Conservation (phyloP, 768 basidiomycete species). For the Rhodotorula sphaerocarpa region DNA sequence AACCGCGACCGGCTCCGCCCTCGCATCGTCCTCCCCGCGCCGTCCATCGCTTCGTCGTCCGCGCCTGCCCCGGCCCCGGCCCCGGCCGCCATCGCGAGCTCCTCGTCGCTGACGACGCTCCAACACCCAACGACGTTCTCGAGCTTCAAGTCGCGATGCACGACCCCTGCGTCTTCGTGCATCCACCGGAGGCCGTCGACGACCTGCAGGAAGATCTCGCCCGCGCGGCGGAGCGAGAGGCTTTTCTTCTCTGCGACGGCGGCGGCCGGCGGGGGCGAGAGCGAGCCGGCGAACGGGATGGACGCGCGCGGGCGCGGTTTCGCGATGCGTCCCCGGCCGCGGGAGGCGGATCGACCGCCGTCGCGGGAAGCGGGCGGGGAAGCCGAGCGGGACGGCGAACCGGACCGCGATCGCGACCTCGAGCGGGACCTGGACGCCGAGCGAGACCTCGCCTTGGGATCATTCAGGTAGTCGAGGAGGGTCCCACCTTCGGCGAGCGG, state of each 20-base stretch:
- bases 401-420: not conserved
- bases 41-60: not conserved
- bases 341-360: not conserved
- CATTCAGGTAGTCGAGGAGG: slow-evolving; percentile 64
- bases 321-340: not conserved
- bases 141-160: slow-evolving; percentile 92
- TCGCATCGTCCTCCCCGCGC: not conserved
- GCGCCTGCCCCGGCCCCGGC: no score
- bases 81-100: not conserved
- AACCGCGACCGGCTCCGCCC: not conserved
- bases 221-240: slow-evolving; percentile 44
- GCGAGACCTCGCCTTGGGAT: slow-evolving; percentile 49
- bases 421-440: slow-evolving; percentile 1
- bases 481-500: slow-evolving; percentile 76
- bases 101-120: slow-evolving; percentile 45
- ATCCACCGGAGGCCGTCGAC: slow-evolving; percentile 73
- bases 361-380: not conserved
- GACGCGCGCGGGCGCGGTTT: not conserved
- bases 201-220: slow-evolving; percentile 67
- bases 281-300: slow-evolving; percentile 8
- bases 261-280: slow-evolving; percentile 5
- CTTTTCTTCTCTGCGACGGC: slow-evolving; percentile 40
- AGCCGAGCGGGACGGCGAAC: not conserved
- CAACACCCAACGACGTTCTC: slow-evolving; percentile 93
- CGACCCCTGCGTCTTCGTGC: slow-evolving; percentile 64